Evolutionary conservation across 2,329 filamentous ascomycete species (phyloP).

Genomic region (Chaetomium sp.): DNA sequence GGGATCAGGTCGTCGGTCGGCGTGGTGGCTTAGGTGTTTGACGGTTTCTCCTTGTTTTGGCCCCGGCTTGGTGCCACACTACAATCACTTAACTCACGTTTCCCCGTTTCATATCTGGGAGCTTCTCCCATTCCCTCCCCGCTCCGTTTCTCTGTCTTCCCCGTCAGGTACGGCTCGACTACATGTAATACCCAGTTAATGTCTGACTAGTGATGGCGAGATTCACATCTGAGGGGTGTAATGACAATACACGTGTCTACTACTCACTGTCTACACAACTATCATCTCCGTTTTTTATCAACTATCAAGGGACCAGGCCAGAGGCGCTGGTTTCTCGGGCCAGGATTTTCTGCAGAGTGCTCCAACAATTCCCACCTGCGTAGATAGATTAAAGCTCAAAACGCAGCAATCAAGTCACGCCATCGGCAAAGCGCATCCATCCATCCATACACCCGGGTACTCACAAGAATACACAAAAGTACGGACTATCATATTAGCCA

Average conservation of each 20-base stretch:
- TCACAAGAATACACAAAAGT: no score
- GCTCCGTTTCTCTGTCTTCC: background rate
- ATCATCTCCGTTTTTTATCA: background rate
- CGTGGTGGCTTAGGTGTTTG: background rate
- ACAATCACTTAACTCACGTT: background rate
- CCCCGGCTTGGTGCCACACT: background rate
- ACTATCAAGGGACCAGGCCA: background rate
- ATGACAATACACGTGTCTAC: background rate
- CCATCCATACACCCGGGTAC: background rate
- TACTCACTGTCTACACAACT: background rate
- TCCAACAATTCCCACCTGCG: no score
- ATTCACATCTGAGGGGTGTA: background rate
- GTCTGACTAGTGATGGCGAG: background rate
- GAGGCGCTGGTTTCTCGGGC: background rate
- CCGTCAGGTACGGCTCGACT: background rate
- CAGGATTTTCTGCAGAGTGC: no score
- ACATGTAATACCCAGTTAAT: background rate
- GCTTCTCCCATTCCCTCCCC: background rate
- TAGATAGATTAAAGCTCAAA: no score
- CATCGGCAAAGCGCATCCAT: background rate
- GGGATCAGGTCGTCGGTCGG: background rate
- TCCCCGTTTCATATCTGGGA: slow-evolving; percentile 1
- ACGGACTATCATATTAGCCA: background rate
- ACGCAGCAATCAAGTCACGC: background rate
- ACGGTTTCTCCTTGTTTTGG: background rate